A percentile compares a stretch with the other conserved stretches of the same genome.
phyloP scores from a whole-genome alignment of 257 asterid species.

The Solanum sejunctum region DNA sequence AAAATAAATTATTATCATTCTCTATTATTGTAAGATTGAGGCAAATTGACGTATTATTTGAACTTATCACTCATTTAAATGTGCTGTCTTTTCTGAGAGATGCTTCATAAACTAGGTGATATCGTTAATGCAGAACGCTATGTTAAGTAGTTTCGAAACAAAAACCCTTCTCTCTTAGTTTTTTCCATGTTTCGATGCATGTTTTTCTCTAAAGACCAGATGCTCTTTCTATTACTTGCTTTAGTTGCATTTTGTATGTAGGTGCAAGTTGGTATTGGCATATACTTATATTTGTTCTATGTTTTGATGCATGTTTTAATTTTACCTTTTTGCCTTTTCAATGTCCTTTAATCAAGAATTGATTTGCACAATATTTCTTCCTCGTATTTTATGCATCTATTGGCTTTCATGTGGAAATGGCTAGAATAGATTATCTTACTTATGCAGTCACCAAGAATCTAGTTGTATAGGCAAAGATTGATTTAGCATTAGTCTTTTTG shows the following conservation, averaged over 20 bases:
- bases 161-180: background rate
- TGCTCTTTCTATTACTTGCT: background rate
- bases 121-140: background rate
- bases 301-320: background rate
- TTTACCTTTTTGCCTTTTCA: background rate
- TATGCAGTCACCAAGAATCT: background rate
- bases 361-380: background rate
- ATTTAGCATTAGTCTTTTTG: background rate
- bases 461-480: background rate
- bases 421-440: background rate
- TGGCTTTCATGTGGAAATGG: background rate
- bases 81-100: background rate
- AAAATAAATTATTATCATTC: no score
- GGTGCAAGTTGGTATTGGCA: background rate
- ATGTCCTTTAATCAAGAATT: background rate
- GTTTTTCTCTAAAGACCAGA: background rate
- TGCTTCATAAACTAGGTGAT: background rate
- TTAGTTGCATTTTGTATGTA: background rate
- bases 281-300: background rate
- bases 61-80: no score
- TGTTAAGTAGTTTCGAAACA: background rate
- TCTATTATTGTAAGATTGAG: no score
- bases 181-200: background rate
- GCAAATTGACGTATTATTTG: no score
- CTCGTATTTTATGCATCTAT: background rate